Evolutionary conservation across 139 green algal species (phyloP).

Genomic region (Zygnema cylindricum): DNA sequence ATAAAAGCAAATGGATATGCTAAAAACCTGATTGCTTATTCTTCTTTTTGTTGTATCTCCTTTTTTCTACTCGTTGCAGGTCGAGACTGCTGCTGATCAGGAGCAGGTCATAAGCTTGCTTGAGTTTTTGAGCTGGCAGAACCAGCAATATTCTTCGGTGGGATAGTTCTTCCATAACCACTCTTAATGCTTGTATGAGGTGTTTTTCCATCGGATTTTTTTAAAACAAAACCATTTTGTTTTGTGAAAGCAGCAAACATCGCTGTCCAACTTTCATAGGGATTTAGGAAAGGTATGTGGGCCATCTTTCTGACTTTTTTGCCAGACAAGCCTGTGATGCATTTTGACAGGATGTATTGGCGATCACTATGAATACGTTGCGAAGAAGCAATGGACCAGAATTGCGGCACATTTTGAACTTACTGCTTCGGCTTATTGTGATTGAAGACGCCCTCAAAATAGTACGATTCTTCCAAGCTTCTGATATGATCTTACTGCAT

Average conservation of each 20-base stretch:
- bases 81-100: not conserved
- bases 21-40: too few species aligned
- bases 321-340: not conserved
- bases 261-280: too few species aligned
- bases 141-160: not conserved
- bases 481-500: too few species aligned
- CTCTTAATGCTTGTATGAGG: too few species aligned
- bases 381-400: not conserved
- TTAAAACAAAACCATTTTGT: too few species aligned
- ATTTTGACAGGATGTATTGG: not conserved
- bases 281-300: too few species aligned
- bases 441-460: not conserved
- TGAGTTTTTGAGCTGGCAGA: conserved; percentile 29
- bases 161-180: too few species aligned
- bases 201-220: too few species aligned
- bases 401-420: not conserved
- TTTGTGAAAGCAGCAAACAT: too few species aligned
- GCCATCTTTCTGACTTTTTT: not conserved
- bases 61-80: not conserved
- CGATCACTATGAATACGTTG: not conserved
- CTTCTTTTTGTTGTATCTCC: too few species aligned
- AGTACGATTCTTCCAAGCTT: not conserved
- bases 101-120: not conserved
- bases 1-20: too few species aligned
- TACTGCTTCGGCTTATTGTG: not conserved